phyloP scores from a whole-genome alignment of 192 early-diverging fungal genomes.

The Backusella australiensis region DNA sequence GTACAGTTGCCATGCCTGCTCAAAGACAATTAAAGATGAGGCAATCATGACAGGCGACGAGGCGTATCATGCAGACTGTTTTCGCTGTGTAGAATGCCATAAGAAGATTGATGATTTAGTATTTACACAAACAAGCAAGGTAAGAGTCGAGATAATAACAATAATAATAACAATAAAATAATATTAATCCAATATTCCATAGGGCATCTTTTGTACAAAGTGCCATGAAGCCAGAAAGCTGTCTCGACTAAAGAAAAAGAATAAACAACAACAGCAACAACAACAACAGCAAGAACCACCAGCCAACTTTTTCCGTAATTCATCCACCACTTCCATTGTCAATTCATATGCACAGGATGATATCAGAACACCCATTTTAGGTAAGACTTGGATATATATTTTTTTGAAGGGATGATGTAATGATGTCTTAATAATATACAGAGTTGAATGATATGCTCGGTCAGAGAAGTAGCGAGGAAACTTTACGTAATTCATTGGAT shows the following conservation, averaged over 20 bases:
- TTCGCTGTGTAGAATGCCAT: constrained; percentile 74
- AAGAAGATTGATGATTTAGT: constrained; percentile 74
- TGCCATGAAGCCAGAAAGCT: constrained; percentile 72
- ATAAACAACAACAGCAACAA: constrained; percentile 32
- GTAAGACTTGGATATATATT: not conserved
- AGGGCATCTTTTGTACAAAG: constrained; percentile 74
- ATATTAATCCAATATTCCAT: not conserved
- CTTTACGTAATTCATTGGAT: constrained; percentile 9
- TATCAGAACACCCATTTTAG: constrained; percentile 4
- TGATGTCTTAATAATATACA: not conserved
- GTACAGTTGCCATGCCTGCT: constrained; percentile 74
- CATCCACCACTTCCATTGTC: constrained; percentile 27
- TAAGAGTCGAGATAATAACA: constrained; percentile 12
- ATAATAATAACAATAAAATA: not conserved
- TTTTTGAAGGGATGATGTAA: not conserved
- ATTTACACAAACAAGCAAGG: constrained; percentile 80
- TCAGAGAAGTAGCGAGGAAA: constrained; percentile 9
- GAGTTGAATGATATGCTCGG: constrained; percentile 27
- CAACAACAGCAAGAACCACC: not conserved
- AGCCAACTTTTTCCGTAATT: not conserved
- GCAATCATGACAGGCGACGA: constrained; percentile 84
- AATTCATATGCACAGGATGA: constrained; percentile 22
- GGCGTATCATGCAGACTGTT: constrained; percentile 81
- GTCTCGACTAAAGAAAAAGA: constrained; percentile 54
- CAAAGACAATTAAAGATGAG: constrained; percentile 75